Percentiles rank a stretch among this genome's conserved stretches.
Conservation (phyloP, 2,329 filamentous ascomycete species). For the Aulographum hederae region DNA sequence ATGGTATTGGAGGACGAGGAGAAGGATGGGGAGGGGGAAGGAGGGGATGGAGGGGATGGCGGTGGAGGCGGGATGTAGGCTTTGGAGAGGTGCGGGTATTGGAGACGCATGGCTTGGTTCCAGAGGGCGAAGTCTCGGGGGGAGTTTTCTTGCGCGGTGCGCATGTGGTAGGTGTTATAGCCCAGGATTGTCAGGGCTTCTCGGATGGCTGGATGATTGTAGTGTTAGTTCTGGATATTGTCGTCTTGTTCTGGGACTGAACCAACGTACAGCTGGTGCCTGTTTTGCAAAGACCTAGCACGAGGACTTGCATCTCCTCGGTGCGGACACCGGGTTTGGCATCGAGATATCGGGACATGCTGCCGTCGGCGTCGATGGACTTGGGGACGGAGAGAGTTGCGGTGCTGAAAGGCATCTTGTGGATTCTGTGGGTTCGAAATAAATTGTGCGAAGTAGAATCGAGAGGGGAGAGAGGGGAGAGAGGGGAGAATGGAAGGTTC, state of each 20-base stretch:
- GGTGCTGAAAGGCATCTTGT: no score
- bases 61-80: background rate
- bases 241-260: no score
- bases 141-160: background rate
- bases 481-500: no score
- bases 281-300: background rate
- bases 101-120: background rate
- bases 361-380: no score
- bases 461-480: no score
- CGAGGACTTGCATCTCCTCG: background rate
- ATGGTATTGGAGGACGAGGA: background rate
- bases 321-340: no score
- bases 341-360: no score
- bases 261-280: background rate
- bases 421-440: no score
- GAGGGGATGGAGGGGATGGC: background rate
- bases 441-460: no score
- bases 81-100: background rate
- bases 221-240: background rate
- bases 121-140: background rate
- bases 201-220: background rate
- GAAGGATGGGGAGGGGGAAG: background rate
- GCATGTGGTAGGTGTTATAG: background rate
- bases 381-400: no score
- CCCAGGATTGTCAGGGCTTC: background rate